These are phyloP conservation scores for Neurospora tetrasperma DNA, from an alignment of 495 filamentous ascomycete genomes.

Conservation along the genomic window DNA sequence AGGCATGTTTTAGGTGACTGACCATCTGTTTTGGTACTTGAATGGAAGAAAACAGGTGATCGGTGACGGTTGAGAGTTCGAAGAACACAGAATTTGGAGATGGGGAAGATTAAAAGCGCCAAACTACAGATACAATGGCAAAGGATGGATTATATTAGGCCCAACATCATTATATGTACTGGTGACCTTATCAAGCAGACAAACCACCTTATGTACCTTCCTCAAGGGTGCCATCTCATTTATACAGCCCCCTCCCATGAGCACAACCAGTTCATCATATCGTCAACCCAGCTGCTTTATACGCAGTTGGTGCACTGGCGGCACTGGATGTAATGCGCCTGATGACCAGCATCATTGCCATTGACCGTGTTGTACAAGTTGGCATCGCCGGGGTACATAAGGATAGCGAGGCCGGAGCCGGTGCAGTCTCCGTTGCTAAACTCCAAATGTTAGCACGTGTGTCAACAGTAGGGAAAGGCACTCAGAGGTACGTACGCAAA, in stretches of 20 bases:
- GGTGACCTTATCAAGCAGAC: not conserved
- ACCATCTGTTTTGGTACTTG: not conserved
- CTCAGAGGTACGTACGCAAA: not conserved
- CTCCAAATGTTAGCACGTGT: not conserved
- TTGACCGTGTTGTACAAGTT: not conserved
- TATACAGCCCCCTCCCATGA: not conserved
- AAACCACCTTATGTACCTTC: not conserved
- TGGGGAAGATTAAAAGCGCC: too few relatives aligned
- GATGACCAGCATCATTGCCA: not conserved
- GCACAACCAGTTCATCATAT: not conserved
- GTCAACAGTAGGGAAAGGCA: not conserved
- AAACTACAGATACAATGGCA: not conserved
- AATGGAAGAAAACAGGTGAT: too few relatives aligned
- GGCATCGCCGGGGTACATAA: not conserved
- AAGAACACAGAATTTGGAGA: too few relatives aligned
- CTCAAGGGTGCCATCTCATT: not conserved
- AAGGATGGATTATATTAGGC: not conserved
- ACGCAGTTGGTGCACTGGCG: not conserved
- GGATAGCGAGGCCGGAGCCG: not conserved
- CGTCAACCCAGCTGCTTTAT: not conserved
- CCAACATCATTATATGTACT: not conserved
- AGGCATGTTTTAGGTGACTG: not conserved
- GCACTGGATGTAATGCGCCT: not conserved
- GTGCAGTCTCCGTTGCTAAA: not conserved
- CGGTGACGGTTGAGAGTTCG: too few relatives aligned